A percentile compares a stretch with the other conserved stretches of the same genome.
These are phyloP conservation scores for Solanum lycopersicoides DNA, from an alignment of 257 asterid genomes.

Conservation along the genomic window DNA sequence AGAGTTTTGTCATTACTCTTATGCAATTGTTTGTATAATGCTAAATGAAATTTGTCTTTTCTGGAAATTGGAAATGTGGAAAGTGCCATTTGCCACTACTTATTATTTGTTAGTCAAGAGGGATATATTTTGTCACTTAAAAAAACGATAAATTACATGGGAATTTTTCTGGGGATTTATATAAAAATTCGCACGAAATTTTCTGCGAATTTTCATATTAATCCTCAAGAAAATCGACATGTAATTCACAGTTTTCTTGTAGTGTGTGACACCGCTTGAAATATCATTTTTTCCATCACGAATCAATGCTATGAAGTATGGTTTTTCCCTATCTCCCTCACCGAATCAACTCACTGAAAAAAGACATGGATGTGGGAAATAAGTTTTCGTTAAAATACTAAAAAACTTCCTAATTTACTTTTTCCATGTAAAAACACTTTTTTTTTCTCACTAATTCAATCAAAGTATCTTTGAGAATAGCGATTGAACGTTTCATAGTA, in stretches of 20 bases:
- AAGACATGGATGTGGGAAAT: neutral
- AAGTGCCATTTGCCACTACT: neutral
- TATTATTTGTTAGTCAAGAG: neutral
- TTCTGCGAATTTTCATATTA: too few relatives aligned
- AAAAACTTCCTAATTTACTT: neutral
- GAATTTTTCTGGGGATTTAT: accelerated
- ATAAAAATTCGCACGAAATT: too few relatives aligned
- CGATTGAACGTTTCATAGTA: neutral
- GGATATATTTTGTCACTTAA: too few relatives aligned
- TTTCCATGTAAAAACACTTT: neutral
- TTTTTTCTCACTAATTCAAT: neutral
- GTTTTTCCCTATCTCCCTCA: neutral
- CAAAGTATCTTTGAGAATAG: neutral
- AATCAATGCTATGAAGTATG: neutral
- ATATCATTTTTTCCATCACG: too few relatives aligned
- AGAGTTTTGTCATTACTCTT: neutral
- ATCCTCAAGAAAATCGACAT: too few relatives aligned
- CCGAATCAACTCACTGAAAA: neutral
- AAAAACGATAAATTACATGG: accelerated
- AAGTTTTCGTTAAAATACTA: neutral
- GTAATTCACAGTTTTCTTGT: too few relatives aligned
- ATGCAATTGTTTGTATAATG: neutral
- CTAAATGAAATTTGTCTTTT: neutral
- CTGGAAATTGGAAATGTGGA: constrained; percentile 1
- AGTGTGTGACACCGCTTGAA: too few relatives aligned